A percentile compares a stretch with the other conserved stretches of the same genome.
phyloP scores from a whole-genome alignment of 2,329 filamentous ascomycete species.

The Tolypocladium guangdongense region DNA sequence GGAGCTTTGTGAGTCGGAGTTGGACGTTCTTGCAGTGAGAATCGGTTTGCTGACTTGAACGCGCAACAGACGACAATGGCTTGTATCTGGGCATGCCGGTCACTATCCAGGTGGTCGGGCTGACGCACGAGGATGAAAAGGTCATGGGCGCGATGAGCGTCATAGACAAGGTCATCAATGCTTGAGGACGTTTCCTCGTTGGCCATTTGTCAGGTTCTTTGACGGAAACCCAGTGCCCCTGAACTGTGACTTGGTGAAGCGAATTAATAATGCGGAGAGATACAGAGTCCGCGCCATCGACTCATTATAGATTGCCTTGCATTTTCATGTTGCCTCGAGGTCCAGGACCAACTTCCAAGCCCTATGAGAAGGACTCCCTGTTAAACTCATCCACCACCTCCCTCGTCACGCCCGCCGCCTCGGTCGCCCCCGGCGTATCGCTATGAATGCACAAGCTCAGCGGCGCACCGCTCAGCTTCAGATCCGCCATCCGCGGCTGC shows the following conservation, averaged over 20 bases:
- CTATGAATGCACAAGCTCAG: conserved; percentile 1
- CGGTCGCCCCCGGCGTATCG: not conserved
- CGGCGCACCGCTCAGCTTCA: conserved; percentile 1
- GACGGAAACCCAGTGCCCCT: too few relatives aligned
- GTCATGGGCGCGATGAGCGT: conserved; percentile 8
- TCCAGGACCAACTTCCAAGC: not conserved
- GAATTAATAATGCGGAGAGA: too few relatives aligned
- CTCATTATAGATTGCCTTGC: too few relatives aligned
- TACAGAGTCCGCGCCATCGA: too few relatives aligned
- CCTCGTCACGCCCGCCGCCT: not conserved
- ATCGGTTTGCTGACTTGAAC: not conserved
- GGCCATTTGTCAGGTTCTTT: too few relatives aligned
- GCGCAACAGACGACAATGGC: conserved; percentile 4
- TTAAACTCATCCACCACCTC: not conserved
- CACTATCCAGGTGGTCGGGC: conserved; percentile 8
- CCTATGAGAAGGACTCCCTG: not conserved
- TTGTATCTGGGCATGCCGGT: conserved; percentile 9
- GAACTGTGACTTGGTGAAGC: too few relatives aligned
- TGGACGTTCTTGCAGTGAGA: too few relatives aligned
- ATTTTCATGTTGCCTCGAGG: too few relatives aligned
- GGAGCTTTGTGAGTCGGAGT: conserved; percentile 6
- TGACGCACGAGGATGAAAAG: conserved; percentile 8
- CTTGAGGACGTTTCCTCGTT: too few relatives aligned
- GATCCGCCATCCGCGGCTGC: not conserved
- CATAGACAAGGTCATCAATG: conserved; percentile 4